A percentile compares a stretch with the other conserved stretches of the same genome.
Evolutionary conservation across 495 filamentous ascomycete species (phyloP).

Genomic region (Podospora australis): DNA sequence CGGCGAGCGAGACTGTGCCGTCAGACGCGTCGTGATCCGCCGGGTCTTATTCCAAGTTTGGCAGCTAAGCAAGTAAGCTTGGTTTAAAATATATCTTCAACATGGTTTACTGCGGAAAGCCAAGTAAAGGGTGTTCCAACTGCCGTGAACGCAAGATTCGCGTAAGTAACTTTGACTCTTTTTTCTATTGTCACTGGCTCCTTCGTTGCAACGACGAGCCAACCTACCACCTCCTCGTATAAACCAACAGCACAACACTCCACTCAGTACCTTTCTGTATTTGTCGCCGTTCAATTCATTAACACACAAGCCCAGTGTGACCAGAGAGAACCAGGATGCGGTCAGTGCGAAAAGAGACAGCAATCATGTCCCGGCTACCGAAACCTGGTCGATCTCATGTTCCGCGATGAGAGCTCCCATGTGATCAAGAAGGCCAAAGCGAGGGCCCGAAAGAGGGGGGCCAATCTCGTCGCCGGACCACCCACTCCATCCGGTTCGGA

Average conservation of each 20-base stretch:
- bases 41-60: conserved; percentile 3
- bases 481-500: conserved; percentile 14
- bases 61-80: too few species aligned
- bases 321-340: conserved; percentile 56
- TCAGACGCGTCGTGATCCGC: conserved; percentile 3
- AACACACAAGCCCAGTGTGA: conserved; percentile 49
- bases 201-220: not conserved
- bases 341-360: conserved; percentile 58
- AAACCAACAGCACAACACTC: not conserved
- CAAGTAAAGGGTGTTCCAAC: conserved; percentile 61
- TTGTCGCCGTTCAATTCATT: conserved; percentile 1
- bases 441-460: conserved; percentile 26
- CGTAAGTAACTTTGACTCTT: conserved; percentile 19
- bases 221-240: not conserved
- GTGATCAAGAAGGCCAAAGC: conserved; percentile 58
- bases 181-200: not conserved
- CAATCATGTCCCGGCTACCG: conserved; percentile 64
- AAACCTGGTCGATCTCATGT: conserved; percentile 62
- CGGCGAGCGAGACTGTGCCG: conserved; percentile 11
- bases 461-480: conserved; percentile 11
- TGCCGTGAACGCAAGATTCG: conserved; percentile 51
- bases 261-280: too few species aligned
- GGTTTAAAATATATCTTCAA: conserved; percentile 12
- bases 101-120: conserved; percentile 72
- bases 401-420: conserved; percentile 64